These are phyloP conservation scores for Arxiozyma heterogenica DNA, from an alignment of 1,139 yeast genomes.

Conservation along the genomic window DNA sequence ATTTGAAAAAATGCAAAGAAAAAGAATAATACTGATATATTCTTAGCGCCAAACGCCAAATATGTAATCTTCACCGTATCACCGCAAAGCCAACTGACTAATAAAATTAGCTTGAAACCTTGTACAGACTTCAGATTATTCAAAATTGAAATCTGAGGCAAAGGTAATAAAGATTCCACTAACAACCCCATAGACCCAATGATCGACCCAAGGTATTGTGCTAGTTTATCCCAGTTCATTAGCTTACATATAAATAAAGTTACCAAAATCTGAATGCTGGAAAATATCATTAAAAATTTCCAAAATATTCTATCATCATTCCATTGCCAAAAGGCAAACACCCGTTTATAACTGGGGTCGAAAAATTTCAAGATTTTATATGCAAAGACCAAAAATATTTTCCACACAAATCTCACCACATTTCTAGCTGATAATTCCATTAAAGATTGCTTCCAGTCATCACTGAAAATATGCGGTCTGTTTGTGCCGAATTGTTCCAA, in stretches of 20 bases:
- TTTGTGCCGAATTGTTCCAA: slow-evolving; percentile 24
- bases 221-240: slow-evolving; percentile 28
- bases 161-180: slow-evolving; percentile 73
- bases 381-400: slow-evolving; percentile 24
- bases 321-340: slow-evolving; percentile 84
- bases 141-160: slow-evolving; percentile 76
- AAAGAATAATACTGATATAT: slow-evolving; percentile 60
- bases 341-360: slow-evolving; percentile 60
- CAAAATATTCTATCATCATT: slow-evolving; percentile 51
- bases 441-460: slow-evolving; percentile 21
- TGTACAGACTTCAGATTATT: slow-evolving; percentile 60
- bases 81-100: slow-evolving; percentile 83
- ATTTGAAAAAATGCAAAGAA: slow-evolving; percentile 78
- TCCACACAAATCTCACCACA: slow-evolving; percentile 17
- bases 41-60: slow-evolving; percentile 60
- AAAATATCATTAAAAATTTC: slow-evolving; percentile 51
- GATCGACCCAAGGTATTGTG: slow-evolving; percentile 30
- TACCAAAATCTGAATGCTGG: slow-evolving; percentile 26
- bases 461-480: slow-evolving; percentile 17
- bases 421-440: slow-evolving; percentile 17
- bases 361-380: slow-evolving; percentile 44
- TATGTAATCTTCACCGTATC: slow-evolving; percentile 71
- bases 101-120: slow-evolving; percentile 66
- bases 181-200: slow-evolving; percentile 68
- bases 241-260: slow-evolving; percentile 27